Evolutionary conservation across 2,329 filamentous ascomycete genomes (phyloP).

Genomic region (Fusarium sp.): DNA sequence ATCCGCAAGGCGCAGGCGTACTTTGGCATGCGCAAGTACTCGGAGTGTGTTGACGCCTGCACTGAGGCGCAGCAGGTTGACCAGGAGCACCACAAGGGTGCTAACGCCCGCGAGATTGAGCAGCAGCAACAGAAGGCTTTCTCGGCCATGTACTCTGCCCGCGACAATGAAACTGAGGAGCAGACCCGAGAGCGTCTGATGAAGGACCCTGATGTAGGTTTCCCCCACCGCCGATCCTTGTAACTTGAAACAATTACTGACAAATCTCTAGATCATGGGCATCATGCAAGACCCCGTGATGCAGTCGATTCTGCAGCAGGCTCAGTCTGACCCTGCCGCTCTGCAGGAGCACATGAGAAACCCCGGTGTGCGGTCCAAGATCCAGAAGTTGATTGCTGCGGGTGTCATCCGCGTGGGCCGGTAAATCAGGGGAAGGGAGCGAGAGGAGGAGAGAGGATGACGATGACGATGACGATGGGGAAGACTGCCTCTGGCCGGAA

Average conservation of each 20-base stretch:
- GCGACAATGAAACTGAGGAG: slow-evolving; percentile 96
- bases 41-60: slow-evolving; percentile 92
- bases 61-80: slow-evolving; percentile 86
- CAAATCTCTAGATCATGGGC: slow-evolving; percentile 76
- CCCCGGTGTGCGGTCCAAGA: slow-evolving; percentile 85
- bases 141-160: slow-evolving; percentile 88
- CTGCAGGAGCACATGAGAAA: slow-evolving; percentile 99
- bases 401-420: slow-evolving; percentile 88
- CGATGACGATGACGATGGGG: slow-evolving; percentile 20
- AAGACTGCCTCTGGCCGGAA: slow-evolving; percentile 34
- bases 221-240: neutral
- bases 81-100: slow-evolving; percentile 75
- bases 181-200: slow-evolving; percentile 93
- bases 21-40: slow-evolving; percentile 98
- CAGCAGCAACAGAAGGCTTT: slow-evolving; percentile 95
- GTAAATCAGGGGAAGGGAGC: slow-evolving; percentile 39
- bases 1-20: slow-evolving; percentile 96
- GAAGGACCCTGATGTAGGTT: slow-evolving; percentile 88
- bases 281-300: slow-evolving; percentile 98
- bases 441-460: slow-evolving; percentile 9
- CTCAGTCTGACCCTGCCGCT: slow-evolving; percentile 91
- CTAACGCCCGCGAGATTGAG: slow-evolving; percentile 93
- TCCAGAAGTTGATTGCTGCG: slow-evolving; percentile 94
- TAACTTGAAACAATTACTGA: slow-evolving; percentile 46
- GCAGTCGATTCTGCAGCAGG: slow-evolving; percentile 97